Evolutionary conservation across 352 stramenopile species (phyloP).

Genomic region (Phytopythium ostracodes): DNA sequence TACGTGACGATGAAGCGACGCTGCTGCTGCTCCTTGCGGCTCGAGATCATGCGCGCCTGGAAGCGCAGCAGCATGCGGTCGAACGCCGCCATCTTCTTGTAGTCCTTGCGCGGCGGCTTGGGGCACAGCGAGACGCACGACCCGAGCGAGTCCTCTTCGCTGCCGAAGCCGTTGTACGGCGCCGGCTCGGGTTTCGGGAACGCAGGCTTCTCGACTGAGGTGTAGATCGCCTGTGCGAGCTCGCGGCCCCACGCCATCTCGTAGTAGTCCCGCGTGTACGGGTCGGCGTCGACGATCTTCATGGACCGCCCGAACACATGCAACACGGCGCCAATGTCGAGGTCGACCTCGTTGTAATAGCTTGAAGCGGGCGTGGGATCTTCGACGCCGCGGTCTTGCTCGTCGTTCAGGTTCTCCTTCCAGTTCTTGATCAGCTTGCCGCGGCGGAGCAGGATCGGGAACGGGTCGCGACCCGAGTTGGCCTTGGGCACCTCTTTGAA

Average conservation of each 20-base stretch:
- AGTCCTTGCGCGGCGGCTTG: conserved; percentile 75
- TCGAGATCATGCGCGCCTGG: conserved; percentile 62
- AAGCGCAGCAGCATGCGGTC: conserved; percentile 80
- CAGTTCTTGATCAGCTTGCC: conserved; percentile 61
- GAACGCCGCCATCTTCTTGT: conserved; percentile 75
- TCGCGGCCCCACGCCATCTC: conserved; percentile 56
- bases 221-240: conserved; percentile 37
- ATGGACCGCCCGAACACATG: conserved; percentile 68
- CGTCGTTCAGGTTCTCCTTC: conserved; percentile 57
- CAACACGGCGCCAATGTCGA: conserved; percentile 57
- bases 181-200: conserved; percentile 58
- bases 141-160: conserved; percentile 70
- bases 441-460: conserved; percentile 69
- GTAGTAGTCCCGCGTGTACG: conserved; percentile 77
- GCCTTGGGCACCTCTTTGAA: conserved; percentile 78
- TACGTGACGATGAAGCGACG: conserved; percentile 82
- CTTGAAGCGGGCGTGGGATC: conserved; percentile 47
- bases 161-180: conserved; percentile 73
- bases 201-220: conserved; percentile 34
- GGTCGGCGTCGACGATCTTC: conserved; percentile 72
- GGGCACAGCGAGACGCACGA: conserved; percentile 58
- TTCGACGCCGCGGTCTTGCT: conserved; percentile 77
- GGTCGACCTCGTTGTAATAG: conserved; percentile 74
- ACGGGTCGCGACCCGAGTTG: conserved; percentile 82
- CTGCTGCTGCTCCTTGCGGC: conserved; percentile 67